These are phyloP conservation scores for Paraphoma sp. DNA, from an alignment of 2,329 filamentous ascomycete genomes.

Conservation along the genomic window DNA sequence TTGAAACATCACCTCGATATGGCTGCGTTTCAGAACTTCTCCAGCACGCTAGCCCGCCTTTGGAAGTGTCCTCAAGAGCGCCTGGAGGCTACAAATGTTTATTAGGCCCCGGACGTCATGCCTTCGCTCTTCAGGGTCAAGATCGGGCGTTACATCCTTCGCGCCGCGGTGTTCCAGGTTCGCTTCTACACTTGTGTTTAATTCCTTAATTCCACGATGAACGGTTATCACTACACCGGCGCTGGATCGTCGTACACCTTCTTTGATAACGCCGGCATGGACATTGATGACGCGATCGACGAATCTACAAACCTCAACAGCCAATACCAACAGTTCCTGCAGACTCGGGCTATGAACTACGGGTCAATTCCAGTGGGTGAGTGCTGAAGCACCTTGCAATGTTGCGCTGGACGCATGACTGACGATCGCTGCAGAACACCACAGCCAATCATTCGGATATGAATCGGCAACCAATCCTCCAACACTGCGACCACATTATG, in stretches of 20 bases:
- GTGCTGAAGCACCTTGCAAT: background rate
- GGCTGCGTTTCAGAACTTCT: conserved; percentile 28
- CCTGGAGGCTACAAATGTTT: background rate
- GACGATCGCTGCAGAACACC: conserved; percentile 13
- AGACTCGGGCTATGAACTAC: conserved; percentile 7
- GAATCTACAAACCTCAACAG: conserved; percentile 7
- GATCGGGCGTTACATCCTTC: background rate
- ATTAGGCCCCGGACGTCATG: background rate
- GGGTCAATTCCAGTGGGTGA: conserved; percentile 13
- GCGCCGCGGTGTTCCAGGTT: background rate
- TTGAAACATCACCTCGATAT: conserved; percentile 23
- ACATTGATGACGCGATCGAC: conserved; percentile 9
- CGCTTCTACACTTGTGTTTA: background rate
- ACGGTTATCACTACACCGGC: conserved; percentile 5
- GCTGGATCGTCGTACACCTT: conserved; percentile 18
- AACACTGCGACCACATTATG: conserved; percentile 12
- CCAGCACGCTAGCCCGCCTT: conserved; percentile 1
- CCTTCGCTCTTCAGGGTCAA: background rate
- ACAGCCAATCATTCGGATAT: conserved; percentile 6
- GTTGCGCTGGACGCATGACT: background rate
- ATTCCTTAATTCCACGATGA: conserved; percentile 14
- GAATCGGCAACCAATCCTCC: conserved; percentile 11
- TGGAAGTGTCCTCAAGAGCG: background rate
- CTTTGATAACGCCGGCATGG: conserved; percentile 1
- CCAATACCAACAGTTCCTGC: conserved; percentile 11